Base-by-base conservation (phyloP, 2,329 filamentous ascomycete genomes). In the Colletotrichum tropicicola region DNA sequence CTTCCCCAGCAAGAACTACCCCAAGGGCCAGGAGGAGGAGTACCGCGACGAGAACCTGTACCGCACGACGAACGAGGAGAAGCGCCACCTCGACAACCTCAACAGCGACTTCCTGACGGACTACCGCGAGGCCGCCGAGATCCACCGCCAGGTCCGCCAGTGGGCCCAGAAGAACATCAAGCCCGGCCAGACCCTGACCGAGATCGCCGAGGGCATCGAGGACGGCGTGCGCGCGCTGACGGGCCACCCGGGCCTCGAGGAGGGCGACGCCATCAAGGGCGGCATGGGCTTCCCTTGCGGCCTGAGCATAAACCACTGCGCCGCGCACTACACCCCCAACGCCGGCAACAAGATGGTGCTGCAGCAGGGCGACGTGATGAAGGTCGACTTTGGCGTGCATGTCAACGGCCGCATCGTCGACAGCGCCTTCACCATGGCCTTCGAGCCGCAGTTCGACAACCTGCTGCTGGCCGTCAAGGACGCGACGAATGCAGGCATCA, bases 241-340 rank as follows among this genome's bases (percentile, higher is more conserved):
- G 3, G 93, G 92, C 8, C 92, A 97, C 75, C 83, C 87, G 69
- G 93, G 93, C 5, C 79, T 96, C 43, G 85, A 91, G 66, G 91
- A 94, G 71, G 93, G 93, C 8, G 93, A 96, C 72, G 90, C 89
- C 59, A 81, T 94, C 69, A 87, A 89, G 72, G 92, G 89, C 30
- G 93, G 93, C 57, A 92, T 97, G 86, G 93, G 92, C 5, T 97
- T 97, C 80, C 93, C 93, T 4, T 94, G 91, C 17, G 93, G 93
- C 59, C 82, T 97, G 63, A 94, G 91, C 75, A 84, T 96, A 70
- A 94, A 97, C 79, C 89, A 96, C 77, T 92, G 92, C 73, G 92
- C 92, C 1, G 93, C 93, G 5, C 93, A 97, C 80, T 97, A 92
- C 78, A 94, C 91, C 6, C 93, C 93, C 13, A 97, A 97, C 75